A percentile compares a stretch with the other conserved stretches of the same genome.
Conservation (phyloP, 352 stramenopile genomes). For the Blastocystis sp. region DNA sequence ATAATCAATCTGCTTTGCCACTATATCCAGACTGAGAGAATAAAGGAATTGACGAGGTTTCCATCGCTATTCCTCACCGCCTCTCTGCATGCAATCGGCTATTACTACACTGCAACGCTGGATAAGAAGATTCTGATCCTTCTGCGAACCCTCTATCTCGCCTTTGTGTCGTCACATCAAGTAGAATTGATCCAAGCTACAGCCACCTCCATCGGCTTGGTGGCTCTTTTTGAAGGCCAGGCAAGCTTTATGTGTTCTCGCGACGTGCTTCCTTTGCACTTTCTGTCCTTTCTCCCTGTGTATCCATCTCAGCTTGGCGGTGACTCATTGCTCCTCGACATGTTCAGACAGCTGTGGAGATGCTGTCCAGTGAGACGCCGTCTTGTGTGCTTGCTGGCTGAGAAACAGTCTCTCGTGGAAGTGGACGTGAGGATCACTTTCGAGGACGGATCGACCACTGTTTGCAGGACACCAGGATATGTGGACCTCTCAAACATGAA, state of each 20-base stretch:
- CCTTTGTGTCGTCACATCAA: not conserved
- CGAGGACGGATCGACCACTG: not conserved
- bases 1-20: not conserved
- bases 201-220: not conserved
- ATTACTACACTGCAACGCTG: not conserved
- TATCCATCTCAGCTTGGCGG: not conserved
- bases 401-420: not conserved
- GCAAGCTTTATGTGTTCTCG: not conserved
- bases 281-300: slow-evolving; percentile 2
- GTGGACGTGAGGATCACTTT: not conserved
- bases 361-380: not conserved
- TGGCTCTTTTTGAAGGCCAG: not conserved
- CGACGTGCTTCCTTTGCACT: not conserved
- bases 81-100: not conserved
- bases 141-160: not conserved
- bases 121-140: not conserved
- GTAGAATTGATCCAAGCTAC: not conserved
- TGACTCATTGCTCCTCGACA: not conserved
- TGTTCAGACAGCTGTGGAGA: not conserved
- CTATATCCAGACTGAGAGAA: not conserved
- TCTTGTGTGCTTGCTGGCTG: not conserved
- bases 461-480: not conserved
- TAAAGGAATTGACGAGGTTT: not conserved
- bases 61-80: not conserved
- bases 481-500: not conserved